Conservation (phyloP, 78 protist genomes). For the Parvularia atlantis region DNA sequence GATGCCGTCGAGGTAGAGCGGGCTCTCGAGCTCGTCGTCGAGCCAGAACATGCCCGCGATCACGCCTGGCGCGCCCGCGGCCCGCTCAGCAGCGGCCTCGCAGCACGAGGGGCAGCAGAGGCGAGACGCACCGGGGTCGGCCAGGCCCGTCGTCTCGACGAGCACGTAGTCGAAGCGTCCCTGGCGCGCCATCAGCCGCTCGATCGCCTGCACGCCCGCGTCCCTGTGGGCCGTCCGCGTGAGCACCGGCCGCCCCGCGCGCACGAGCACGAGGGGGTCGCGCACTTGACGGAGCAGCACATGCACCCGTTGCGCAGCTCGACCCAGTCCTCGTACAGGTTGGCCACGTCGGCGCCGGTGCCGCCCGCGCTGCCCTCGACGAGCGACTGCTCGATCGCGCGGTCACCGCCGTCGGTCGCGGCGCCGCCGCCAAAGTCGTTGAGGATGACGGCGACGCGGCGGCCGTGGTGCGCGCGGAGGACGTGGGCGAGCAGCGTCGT, state of each 20-base stretch:
- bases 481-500: conserved; percentile 68
- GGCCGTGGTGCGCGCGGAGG: conserved; percentile 41
- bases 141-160: conserved; percentile 58
- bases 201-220: conserved; percentile 34
- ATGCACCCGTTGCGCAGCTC: conserved; percentile 70
- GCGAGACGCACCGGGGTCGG: conserved; percentile 32
- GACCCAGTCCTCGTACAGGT: conserved; percentile 37
- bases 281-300: conserved; percentile 57
- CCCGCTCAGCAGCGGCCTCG: background rate
- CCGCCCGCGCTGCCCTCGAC: no score
- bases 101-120: background rate
- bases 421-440: conserved; percentile 50
- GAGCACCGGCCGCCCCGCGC: no score
- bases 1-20: conserved; percentile 36
- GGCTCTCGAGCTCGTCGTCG: conserved; percentile 5
- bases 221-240: conserved; percentile 6
- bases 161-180: conserved; percentile 52
- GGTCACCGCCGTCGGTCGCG: no score
- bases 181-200: conserved; percentile 19
- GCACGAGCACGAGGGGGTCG: background rate
- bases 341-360: background rate
- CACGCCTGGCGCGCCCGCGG: conserved; percentile 15
- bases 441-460: conserved; percentile 52
- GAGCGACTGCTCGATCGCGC: background rate
- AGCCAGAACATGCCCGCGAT: conserved; percentile 40